phyloP scores from a whole-genome alignment of 2,329 filamentous ascomycete genomes.

The Xylariomycetidae sp. region DNA sequence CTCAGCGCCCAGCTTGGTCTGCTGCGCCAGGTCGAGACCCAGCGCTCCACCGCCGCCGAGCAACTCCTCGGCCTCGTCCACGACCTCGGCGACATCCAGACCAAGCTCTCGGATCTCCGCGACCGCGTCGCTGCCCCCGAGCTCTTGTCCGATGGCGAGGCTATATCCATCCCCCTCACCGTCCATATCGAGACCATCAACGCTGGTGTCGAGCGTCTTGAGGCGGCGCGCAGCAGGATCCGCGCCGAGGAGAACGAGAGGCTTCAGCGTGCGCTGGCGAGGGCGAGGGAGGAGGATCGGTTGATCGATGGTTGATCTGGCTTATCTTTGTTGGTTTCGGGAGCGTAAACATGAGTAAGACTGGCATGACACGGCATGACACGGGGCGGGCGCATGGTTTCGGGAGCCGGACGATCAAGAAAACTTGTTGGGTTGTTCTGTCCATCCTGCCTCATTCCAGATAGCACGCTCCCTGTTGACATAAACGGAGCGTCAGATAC shows the following conservation, averaged over 20 bases:
- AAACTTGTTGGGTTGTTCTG: no score
- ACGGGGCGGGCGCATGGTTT: no score
- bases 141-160: slow-evolving; percentile 43
- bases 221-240: slow-evolving; percentile 55
- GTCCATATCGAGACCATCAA: slow-evolving; percentile 74
- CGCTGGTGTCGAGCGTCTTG: slow-evolving; percentile 64
- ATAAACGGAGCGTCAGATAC: no score
- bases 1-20: slow-evolving; percentile 59
- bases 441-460: no score
- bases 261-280: slow-evolving; percentile 44
- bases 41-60: slow-evolving; percentile 58
- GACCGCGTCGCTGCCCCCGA: slow-evolving; percentile 65
- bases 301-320: slow-evolving; percentile 35
- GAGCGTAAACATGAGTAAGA: no score
- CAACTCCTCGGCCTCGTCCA: slow-evolving; percentile 66
- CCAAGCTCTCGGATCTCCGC: slow-evolving; percentile 63
- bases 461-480: no score
- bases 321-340: no score
- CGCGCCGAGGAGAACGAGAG: slow-evolving; percentile 53
- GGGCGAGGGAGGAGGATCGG: slow-evolving; percentile 35
- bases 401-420: no score
- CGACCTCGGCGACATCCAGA: slow-evolving; percentile 67
- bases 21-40: slow-evolving; percentile 57
- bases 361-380: no score
- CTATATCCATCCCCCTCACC: slow-evolving; percentile 53